These are phyloP conservation scores for Hysterangium stoloniferum DNA, from an alignment of 768 basidiomycete species.

Conservation along the genomic window DNA sequence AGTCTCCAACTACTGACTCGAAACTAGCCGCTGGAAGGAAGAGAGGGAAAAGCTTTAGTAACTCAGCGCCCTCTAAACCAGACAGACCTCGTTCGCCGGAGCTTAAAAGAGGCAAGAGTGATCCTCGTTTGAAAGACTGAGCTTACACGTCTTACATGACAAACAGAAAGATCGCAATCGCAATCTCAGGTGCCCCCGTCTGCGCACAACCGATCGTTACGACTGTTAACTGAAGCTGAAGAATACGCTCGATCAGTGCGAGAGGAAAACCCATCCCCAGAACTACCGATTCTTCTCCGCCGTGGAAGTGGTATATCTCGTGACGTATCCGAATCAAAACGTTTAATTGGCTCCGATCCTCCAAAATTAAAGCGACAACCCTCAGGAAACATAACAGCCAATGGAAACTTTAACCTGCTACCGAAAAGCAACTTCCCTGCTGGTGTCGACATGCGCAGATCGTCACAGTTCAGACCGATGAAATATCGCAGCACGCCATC, in stretches of 20 bases:
- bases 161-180: slow-evolving; percentile 8
- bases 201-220: not conserved
- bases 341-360: not conserved
- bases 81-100: slow-evolving; percentile 4
- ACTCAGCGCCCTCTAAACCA: slow-evolving; percentile 3
- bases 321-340: not conserved
- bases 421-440: not conserved
- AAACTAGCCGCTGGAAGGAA: not conserved
- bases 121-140: not conserved
- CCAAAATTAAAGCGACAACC: slow-evolving; percentile 3
- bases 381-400: not conserved
- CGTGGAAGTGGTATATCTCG: not conserved
- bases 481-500: slow-evolving; percentile 41
- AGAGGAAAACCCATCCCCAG: not conserved
- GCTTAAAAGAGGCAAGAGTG: slow-evolving; percentile 6
- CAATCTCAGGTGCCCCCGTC: slow-evolving; percentile 1
- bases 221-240: slow-evolving; percentile 6
- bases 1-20: not conserved
- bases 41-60: slow-evolving; percentile 9
- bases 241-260: slow-evolving; percentile 11
- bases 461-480: not conserved
- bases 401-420: not conserved
- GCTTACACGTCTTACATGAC: not conserved
- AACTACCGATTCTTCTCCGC: not conserved
- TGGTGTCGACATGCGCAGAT: not conserved